Percentiles rank a stretch among this genome's conserved stretches.
phyloP scores from a whole-genome alignment of 1,139 yeast genomes.

The Pichia sp. region DNA sequence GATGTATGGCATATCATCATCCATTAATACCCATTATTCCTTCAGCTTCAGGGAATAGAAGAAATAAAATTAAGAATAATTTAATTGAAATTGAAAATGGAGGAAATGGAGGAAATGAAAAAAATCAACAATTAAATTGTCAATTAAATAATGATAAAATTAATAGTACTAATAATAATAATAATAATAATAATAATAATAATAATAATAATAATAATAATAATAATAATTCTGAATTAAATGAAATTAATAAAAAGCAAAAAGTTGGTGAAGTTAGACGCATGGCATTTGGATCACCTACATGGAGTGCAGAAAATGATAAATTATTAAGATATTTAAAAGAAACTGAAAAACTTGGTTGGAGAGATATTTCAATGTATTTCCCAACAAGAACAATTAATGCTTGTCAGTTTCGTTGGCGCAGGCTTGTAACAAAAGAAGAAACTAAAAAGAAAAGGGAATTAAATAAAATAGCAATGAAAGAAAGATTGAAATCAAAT shows the following conservation, averaged over 20 bases:
- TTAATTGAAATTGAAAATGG: neutral
- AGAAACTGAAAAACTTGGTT: constrained; percentile 63
- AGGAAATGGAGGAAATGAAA: no score
- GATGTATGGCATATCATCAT: constrained; percentile 13
- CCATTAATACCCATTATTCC: constrained; percentile 12
- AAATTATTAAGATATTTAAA: constrained; percentile 57
- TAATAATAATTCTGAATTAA: no score
- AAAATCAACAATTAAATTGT: neutral
- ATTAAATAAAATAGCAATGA: constrained; percentile 3
- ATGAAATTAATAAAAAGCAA: neutral
- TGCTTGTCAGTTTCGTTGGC: constrained; percentile 77
- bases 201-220: neutral
- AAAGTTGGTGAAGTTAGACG: neutral
- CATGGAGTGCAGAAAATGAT: constrained; percentile 75
- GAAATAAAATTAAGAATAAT: neutral
- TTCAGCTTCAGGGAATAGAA: constrained; percentile 9
- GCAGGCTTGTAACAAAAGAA: constrained; percentile 35
- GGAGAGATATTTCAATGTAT: constrained; percentile 69
- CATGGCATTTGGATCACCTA: constrained; percentile 18
- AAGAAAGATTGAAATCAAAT: neutral
- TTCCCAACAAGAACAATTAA: constrained; percentile 66
- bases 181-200: neutral
- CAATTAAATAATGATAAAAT: neutral
- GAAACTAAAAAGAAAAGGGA: constrained; percentile 11
- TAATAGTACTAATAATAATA: neutral